These are phyloP conservation scores for Hyaloscypha variabilis DNA, from an alignment of 495 filamentous ascomycete species.

Conservation along the genomic window DNA sequence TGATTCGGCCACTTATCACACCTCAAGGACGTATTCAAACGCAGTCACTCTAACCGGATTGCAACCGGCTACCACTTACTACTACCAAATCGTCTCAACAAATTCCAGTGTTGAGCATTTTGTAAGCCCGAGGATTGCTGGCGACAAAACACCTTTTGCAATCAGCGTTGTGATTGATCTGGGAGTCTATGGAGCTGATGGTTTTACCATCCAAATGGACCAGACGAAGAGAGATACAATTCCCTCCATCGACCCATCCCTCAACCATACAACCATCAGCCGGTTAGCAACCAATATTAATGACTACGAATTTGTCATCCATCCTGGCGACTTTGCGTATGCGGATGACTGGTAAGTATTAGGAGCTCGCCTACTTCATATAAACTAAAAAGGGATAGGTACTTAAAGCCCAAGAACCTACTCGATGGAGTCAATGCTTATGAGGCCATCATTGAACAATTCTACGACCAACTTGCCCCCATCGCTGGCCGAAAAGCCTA, in stretches of 20 bases:
- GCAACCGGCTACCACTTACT: conserved; percentile 49
- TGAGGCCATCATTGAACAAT: too few relatives aligned
- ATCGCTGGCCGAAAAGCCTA: too few relatives aligned
- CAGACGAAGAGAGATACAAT: conserved; percentile 55
- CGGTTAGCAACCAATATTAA: too few relatives aligned
- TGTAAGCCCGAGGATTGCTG: conserved; percentile 39
- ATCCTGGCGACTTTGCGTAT: too few relatives aligned
- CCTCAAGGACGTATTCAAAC: conserved; percentile 55
- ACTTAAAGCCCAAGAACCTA: too few relatives aligned
- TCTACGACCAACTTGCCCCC: too few relatives aligned
- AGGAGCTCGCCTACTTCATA: too few relatives aligned
- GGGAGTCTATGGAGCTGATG: conserved; percentile 43
- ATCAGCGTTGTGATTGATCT: conserved; percentile 54
- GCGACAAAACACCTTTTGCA: conserved; percentile 51
- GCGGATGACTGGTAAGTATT: too few relatives aligned
- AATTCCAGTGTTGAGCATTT: conserved; percentile 38
- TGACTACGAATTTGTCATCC: too few relatives aligned
- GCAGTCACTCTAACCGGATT: conserved; percentile 45
- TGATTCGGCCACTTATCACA: conserved; percentile 47
- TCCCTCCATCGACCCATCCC: conserved; percentile 52
- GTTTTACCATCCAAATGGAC: conserved; percentile 52
- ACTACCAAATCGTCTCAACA: conserved; percentile 25
- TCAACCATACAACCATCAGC: conserved; percentile 66
- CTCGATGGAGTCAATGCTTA: too few relatives aligned
- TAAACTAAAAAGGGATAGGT: too few relatives aligned